Evolutionary conservation across 106 monocot species (phyloP), one percentile per base, ranked within the genome.

Genomic region (Phalaenopsis equestris): DNA sequence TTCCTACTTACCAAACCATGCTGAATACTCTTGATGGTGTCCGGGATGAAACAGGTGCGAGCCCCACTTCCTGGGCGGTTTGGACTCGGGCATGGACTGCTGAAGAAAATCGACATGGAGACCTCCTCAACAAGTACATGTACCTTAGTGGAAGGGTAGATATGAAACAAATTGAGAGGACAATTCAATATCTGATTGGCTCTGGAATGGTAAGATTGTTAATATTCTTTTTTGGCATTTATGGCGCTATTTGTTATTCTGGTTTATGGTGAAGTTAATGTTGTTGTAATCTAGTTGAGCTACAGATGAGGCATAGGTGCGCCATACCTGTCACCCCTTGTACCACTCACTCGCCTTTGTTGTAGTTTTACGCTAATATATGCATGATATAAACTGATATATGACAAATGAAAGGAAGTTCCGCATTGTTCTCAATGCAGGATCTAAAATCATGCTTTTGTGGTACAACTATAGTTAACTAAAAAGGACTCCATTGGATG

Each of bases 41-140:
- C 41, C 67, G 87, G 38, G 90, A 90, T 81, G 90, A 90, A 65
- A 90, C 90, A 1, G 90, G 90, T 17, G 90, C 90, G 55, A 90
- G 90, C 75, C 87, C 55, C 73, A 90, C 90, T 70, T 81, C 87
- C 49, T 90, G 90, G 90, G 90, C 87, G 55, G 61, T 85, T 36
- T 90, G 90, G 90, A 90, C 90, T 14, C 80, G 90, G 68, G 90
- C 90, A 17, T 90, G 90, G 90, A 90, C 90, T 58, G 90, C 90
- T 8, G 90, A 90, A 80, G 90, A 90, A 80, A 90, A 90, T 61
- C 72, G 90, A 47, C 90, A 90, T 83, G 90, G 90, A 23, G 90
- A 90, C 58, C 87, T 90, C 21, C 81, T 90, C 43, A 90, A 90
- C 75, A 90, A 87, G 64, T 90, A 90, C 55, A 72, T 90, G 1